Percentiles rank a stretch among this genome's conserved stretches.
Evolutionary conservation across 768 basidiomycete species (phyloP).

Genomic region (Leccinum disarticulatum): DNA sequence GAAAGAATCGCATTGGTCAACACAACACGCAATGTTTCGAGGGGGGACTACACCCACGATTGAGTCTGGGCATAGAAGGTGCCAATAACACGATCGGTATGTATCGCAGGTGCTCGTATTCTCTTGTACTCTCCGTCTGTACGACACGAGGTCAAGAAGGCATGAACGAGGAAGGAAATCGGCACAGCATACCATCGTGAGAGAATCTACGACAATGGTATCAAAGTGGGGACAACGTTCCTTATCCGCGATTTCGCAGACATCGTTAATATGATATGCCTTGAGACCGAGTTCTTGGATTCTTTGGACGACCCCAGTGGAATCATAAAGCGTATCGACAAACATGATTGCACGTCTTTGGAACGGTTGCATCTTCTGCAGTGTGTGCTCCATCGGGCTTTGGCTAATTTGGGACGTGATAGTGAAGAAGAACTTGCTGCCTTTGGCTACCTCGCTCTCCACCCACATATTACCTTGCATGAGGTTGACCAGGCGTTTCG

Average conservation of each 20-base stretch:
- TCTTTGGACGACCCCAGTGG: slow-evolving; percentile 69
- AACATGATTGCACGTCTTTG: slow-evolving; percentile 86
- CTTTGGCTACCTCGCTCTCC: slow-evolving; percentile 89
- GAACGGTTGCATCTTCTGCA: slow-evolving; percentile 84
- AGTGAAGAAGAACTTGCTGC: slow-evolving; percentile 96
- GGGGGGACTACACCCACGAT: slow-evolving; percentile 49
- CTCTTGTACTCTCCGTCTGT: slow-evolving; percentile 86
- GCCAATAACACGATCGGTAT: slow-evolving; percentile 93
- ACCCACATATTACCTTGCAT: slow-evolving; percentile 99
- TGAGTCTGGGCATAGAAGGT: slow-evolving; percentile 72
- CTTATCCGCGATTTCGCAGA: slow-evolving; percentile 81
- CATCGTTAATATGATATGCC: slow-evolving; percentile 71
- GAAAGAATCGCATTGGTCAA: slow-evolving; percentile 15
- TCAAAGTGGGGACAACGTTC: slow-evolving; percentile 87
- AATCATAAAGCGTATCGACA: slow-evolving; percentile 81
- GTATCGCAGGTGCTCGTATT: slow-evolving; percentile 92
- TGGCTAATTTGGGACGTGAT: slow-evolving; percentile 84
- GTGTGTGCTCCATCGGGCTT: slow-evolving; percentile 67
- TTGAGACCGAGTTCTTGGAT: slow-evolving; percentile 79
- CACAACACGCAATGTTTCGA: background rate
- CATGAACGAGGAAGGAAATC: background rate
- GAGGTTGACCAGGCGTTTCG: slow-evolving; percentile 92
- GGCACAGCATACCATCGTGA: slow-evolving; percentile 65
- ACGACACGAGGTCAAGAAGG: slow-evolving; percentile 18
- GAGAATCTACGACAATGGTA: slow-evolving; percentile 92